Conservation (phyloP, 2,329 filamentous ascomycete genomes). For the Fusarium sp. region DNA sequence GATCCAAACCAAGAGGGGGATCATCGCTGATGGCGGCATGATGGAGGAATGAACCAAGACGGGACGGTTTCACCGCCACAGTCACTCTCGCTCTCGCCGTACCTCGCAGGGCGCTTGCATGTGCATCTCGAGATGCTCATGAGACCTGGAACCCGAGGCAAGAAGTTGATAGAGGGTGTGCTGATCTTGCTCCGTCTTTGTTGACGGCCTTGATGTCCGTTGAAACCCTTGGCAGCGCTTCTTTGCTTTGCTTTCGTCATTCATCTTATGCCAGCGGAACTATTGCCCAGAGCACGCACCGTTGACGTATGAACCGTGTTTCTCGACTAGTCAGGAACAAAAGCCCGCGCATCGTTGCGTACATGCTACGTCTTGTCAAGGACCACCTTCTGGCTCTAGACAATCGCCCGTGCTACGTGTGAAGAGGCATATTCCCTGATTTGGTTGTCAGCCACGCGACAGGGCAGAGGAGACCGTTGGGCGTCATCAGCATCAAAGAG, state of each 20-base stretch:
- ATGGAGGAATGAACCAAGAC: slow-evolving; percentile 4
- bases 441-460: slow-evolving; percentile 39
- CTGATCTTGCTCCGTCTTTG: background rate
- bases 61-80: slow-evolving; percentile 27
- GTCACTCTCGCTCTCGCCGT: slow-evolving; percentile 5
- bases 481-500: slow-evolving; percentile 20
- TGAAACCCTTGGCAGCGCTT: slow-evolving; percentile 18
- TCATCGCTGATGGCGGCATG: slow-evolving; percentile 15
- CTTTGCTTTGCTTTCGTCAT: slow-evolving; percentile 31
- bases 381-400: slow-evolving; percentile 28
- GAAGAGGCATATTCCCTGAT: slow-evolving; percentile 34
- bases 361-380: slow-evolving; percentile 25
- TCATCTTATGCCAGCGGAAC: slow-evolving; percentile 13
- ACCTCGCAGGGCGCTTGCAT: slow-evolving; percentile 36
- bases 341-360: slow-evolving; percentile 30
- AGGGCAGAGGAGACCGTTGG: slow-evolving; percentile 19
- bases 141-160: slow-evolving; percentile 38
- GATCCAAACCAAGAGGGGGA: slow-evolving; percentile 7
- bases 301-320: slow-evolving; percentile 34
- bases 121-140: slow-evolving; percentile 36
- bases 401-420: slow-evolving; percentile 15
- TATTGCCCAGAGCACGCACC: slow-evolving; percentile 18
- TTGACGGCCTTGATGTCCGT: slow-evolving; percentile 17
- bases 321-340: slow-evolving; percentile 39
- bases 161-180: slow-evolving; percentile 32